These are phyloP conservation scores for Oenanthe javanica DNA, from an alignment of 140 eudicot genomes.

Conservation along the genomic window DNA sequence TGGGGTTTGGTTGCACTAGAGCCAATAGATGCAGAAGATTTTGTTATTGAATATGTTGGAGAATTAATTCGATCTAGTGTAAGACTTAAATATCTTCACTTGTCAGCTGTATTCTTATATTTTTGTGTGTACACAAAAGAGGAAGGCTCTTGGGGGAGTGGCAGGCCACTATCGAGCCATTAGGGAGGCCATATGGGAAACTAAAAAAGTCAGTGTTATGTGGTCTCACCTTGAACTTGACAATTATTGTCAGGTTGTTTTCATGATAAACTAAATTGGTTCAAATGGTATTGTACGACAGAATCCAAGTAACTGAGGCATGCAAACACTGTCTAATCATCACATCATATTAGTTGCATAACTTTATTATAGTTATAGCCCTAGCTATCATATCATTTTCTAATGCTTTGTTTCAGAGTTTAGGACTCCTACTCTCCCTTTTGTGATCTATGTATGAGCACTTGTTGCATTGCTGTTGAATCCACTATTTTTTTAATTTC, in stretches of 20 bases:
- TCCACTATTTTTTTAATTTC: background rate
- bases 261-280: background rate
- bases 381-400: background rate
- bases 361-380: background rate
- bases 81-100: conserved; percentile 23
- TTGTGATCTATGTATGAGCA: background rate
- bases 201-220: background rate
- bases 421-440: background rate
- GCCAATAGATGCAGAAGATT: conserved; percentile 96
- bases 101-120: background rate
- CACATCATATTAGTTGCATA: background rate
- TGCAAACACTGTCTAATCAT: background rate
- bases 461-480: background rate
- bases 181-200: background rate
- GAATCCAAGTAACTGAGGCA: background rate
- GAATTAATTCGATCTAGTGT: conserved; percentile 88
- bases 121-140: background rate
- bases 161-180: background rate
- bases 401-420: background rate
- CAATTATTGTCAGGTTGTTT: background rate
- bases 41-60: conserved; percentile 96
- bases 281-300: background rate
- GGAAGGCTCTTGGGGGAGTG: background rate
- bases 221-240: background rate
- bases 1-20: conserved; percentile 97